Percentiles rank a stretch among this genome's conserved stretches.
phyloP scores from a whole-genome alignment of 164 flowering plant genomes.

The Houttuynia cordata region DNA sequence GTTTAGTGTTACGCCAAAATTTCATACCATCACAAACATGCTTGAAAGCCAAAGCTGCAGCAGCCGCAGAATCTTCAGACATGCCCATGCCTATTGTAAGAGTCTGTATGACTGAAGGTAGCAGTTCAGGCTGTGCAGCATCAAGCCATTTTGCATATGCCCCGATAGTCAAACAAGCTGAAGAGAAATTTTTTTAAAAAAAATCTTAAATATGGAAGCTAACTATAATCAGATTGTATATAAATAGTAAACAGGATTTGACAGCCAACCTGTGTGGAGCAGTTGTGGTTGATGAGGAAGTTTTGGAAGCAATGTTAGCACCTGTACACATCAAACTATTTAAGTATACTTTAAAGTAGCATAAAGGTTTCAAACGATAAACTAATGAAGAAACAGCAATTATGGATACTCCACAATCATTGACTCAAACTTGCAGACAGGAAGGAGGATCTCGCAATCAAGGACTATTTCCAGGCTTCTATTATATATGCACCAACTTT shows the following conservation, averaged over 20 bases:
- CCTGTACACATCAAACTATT: conserved; percentile 21
- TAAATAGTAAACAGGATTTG: too few relatives aligned
- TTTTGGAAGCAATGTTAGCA: conserved; percentile 72
- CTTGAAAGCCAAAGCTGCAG: conserved; percentile 91
- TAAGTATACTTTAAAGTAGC: not conserved
- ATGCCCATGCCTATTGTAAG: conserved; percentile 85
- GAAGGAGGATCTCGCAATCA: too few relatives aligned
- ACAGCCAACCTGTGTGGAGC: conserved; percentile 75
- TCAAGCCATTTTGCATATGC: conserved; percentile 99
- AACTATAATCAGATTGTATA: not conserved
- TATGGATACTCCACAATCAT: not conserved
- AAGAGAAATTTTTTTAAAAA: not conserved
- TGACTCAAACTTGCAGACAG: too few relatives aligned
- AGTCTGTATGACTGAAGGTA: conserved; percentile 68
- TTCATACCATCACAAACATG: conserved; percentile 82
- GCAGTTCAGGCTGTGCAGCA: conserved; percentile 57
- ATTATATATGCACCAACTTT: too few relatives aligned
- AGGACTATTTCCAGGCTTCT: too few relatives aligned
- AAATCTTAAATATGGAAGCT: not conserved
- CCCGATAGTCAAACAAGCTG: conserved; percentile 90
- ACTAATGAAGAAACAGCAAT: not conserved
- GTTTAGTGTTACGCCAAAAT: not conserved
- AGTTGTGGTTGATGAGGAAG: conserved; percentile 80
- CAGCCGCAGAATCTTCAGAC: conserved; percentile 95
- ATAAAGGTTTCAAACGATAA: not conserved